Percentiles rank a stretch among this genome's conserved stretches.
Evolutionary conservation across 129 eudicot genomes (phyloP).

Genomic region (Artemisia annua): DNA sequence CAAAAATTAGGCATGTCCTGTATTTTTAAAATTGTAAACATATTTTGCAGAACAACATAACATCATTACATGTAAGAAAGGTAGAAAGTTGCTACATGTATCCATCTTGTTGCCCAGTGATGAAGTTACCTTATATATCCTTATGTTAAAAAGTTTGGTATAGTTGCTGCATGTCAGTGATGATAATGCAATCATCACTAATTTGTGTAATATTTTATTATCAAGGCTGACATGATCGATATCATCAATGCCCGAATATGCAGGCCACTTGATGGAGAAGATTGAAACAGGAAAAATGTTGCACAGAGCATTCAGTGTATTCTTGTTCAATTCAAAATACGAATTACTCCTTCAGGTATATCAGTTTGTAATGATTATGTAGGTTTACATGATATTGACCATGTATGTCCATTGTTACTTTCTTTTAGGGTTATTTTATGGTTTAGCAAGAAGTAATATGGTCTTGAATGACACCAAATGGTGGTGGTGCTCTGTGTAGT

Average conservation of each 20-base stretch:
- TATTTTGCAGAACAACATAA: background rate
- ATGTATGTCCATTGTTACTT: too few relatives aligned
- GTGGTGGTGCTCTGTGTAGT: background rate
- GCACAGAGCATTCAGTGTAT: slow-evolving; percentile 97
- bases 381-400: background rate
- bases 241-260: slow-evolving; percentile 26
- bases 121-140: too few relatives aligned
- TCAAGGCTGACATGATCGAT: background rate
- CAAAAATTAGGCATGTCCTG: too few relatives aligned
- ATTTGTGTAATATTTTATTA: background rate
- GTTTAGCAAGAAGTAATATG: background rate
- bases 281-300: slow-evolving; percentile 70
- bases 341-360: slow-evolving; percentile 95
- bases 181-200: too few relatives aligned
- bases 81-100: background rate
- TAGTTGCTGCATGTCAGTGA: background rate
- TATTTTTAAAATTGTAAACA: too few relatives aligned
- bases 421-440: background rate
- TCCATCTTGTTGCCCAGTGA: background rate
- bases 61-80: background rate
- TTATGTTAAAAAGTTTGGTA: too few relatives aligned
- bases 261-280: slow-evolving; percentile 96
- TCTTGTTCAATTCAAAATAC: slow-evolving; percentile 85
- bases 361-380: background rate
- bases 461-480: slow-evolving; percentile 3